phyloP scores from a whole-genome alignment of 2,329 filamentous ascomycete species.

The Aureobasidium sp. region DNA sequence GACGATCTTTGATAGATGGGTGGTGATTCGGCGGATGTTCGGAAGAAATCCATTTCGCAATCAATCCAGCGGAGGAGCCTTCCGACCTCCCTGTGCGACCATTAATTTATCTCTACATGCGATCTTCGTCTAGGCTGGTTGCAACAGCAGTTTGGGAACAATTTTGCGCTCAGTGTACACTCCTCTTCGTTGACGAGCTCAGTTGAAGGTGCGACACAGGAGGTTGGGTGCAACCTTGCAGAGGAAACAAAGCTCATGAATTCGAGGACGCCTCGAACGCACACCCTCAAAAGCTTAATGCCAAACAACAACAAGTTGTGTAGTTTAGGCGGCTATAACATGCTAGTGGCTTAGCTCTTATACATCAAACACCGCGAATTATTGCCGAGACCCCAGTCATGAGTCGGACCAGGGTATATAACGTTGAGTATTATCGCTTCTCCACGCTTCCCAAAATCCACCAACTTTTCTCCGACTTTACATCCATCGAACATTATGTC shows the following conservation, averaged over 20 bases:
- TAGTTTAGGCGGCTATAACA: background rate
- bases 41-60: background rate
- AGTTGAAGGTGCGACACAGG: background rate
- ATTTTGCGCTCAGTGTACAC: background rate
- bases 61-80: background rate
- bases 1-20: too few species aligned
- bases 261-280: background rate
- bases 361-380: slow-evolving; percentile 23
- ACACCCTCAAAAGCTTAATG: background rate
- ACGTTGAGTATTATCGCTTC: background rate
- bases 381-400: background rate
- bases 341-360: slow-evolving; percentile 17
- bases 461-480: too few species aligned
- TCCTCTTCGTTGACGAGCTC: background rate
- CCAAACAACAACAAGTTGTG: background rate
- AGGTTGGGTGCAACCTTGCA: background rate
- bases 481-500: background rate
- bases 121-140: background rate
- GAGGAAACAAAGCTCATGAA: background rate
- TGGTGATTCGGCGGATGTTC: background rate
- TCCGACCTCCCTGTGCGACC: background rate
- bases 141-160: too few species aligned
- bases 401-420: background rate
- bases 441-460: background rate
- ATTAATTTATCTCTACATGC: background rate